These are phyloP conservation scores for Musa balbisiana DNA, from an alignment of 202 grass and related monocot species.

Conservation along the genomic window DNA sequence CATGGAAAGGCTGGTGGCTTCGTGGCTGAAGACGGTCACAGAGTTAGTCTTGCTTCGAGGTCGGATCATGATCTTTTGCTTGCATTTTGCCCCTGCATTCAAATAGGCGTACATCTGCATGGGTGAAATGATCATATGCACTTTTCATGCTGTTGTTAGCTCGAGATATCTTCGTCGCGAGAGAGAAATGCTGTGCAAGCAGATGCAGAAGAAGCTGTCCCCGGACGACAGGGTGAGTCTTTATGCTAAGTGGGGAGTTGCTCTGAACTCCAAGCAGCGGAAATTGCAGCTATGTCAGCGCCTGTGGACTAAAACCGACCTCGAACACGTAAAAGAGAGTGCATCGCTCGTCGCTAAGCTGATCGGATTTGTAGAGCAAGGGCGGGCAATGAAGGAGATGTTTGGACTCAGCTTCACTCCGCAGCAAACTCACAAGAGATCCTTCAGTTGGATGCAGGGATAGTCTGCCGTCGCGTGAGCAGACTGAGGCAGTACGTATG, in stretches of 20 bases:
- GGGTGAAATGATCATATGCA: too few relatives aligned
- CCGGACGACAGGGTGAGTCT: conserved; percentile 60
- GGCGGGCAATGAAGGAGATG: conserved; percentile 79
- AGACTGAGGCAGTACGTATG: background rate
- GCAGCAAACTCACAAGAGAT: conserved; percentile 44
- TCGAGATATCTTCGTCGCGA: conserved; percentile 51
- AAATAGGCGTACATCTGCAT: too few relatives aligned
- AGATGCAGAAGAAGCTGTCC: conserved; percentile 67
- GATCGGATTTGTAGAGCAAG: conserved; percentile 70
- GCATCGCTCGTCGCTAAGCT: conserved; percentile 69
- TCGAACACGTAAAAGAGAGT: conserved; percentile 76
- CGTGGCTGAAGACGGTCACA: background rate
- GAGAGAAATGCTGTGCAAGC: conserved; percentile 73
- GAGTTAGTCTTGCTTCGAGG: conserved; percentile 34
- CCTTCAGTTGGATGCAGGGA: conserved; percentile 67
- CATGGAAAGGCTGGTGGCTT: background rate
- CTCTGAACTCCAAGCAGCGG: conserved; percentile 64
- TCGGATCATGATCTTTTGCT: background rate
- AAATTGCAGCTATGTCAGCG: conserved; percentile 47
- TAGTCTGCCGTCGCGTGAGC: conserved; percentile 15
- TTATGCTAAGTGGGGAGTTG: conserved; percentile 79
- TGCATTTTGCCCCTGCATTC: too few relatives aligned
- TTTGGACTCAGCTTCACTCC: conserved; percentile 82
- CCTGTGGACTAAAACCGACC: conserved; percentile 60
- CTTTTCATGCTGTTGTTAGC: conserved; percentile 31